Base-by-base conservation (phyloP, 306 rosid genomes). In the Hippophae rhamnoides region DNA sequence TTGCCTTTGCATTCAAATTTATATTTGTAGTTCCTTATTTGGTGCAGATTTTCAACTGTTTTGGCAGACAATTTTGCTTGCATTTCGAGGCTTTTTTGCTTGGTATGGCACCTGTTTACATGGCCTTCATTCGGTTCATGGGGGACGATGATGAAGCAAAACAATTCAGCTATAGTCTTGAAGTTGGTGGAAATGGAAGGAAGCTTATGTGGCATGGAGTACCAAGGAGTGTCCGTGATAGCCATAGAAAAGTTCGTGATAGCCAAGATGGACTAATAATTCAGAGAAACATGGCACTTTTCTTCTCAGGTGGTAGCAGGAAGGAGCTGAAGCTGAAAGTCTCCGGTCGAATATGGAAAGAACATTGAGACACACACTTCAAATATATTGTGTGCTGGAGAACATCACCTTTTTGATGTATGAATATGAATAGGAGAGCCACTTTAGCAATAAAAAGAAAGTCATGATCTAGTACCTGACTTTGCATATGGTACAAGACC, bases 41-140 rank as follows among this genome's bases (percentile, higher is more conserved):
- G 23, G 23, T 63, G 74, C 77, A 76, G 85, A 76, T 80, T 60
- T 77, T 80, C 41, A 80, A 76, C 67, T 80, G 86, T 58, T 80
- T 80, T 9, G 86, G 79, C 43, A 71, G 68, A 62, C 82, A 76
- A 51, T 80, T 80, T 62, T 80, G 85, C 61, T 60, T 80, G 76
- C 85, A 80, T 45, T 80, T 80, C 6, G 85, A 80, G 62, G 86
- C 86, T 10, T 80, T 80, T 67, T 82, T 69, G 54, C 52, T 80
- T 60, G 86, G 79, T 41, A 70, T 54, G 49, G 68, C 86, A 42
- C 86, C 86, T 0, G 82, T 80, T 56, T 80, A 80, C 73, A 80
- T 80, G 77, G 78, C 86, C 23, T 80, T 80, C 68, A 65, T 76
- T 43, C 69, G 82, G 23, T 80, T 80, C 70, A 80, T 80, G 82